phyloP scores from a whole-genome alignment of 352 stramenopile species.

The Phytophthora brassicae region DNA sequence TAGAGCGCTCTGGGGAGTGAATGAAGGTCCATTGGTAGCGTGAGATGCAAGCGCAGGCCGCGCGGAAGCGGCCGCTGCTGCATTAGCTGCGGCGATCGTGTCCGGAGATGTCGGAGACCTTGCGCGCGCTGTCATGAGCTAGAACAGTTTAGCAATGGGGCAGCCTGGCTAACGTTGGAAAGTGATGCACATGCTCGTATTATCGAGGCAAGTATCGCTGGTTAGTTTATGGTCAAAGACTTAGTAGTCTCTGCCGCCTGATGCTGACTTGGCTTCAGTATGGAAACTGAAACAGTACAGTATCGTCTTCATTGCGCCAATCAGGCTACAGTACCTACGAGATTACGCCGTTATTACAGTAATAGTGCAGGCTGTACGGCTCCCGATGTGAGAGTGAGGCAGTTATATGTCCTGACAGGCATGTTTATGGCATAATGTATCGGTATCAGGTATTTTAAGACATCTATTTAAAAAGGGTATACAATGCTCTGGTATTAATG shows the following conservation, averaged over 20 bases:
- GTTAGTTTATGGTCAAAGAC: conserved; percentile 8
- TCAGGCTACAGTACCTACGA: conserved; percentile 1
- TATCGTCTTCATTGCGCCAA: conserved; percentile 8
- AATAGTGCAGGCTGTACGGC: no score
- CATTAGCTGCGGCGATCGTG: conserved; percentile 31
- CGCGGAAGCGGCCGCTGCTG: conserved; percentile 16
- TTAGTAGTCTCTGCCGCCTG: conserved; percentile 8
- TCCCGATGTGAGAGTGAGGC: no score
- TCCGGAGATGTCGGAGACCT: conserved; percentile 19
- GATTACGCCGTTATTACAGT: no score
- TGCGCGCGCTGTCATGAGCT: background rate
- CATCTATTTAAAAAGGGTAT: background rate
- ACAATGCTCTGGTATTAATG: background rate
- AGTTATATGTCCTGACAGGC: no score
- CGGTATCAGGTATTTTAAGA: background rate
- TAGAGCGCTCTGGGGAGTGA: background rate
- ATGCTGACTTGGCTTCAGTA: conserved; percentile 12
- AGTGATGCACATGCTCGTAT: conserved; percentile 9
- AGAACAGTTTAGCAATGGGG: background rate
- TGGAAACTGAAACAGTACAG: background rate
- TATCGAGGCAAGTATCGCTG: conserved; percentile 13
- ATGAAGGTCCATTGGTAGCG: conserved; percentile 5
- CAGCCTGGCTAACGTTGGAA: conserved; percentile 18
- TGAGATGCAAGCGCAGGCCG: conserved; percentile 5
- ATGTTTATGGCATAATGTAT: no score